These are phyloP conservation scores for Butyriboletus regius DNA, from an alignment of 1,284 basidiomycete species.

Conservation along the genomic window DNA sequence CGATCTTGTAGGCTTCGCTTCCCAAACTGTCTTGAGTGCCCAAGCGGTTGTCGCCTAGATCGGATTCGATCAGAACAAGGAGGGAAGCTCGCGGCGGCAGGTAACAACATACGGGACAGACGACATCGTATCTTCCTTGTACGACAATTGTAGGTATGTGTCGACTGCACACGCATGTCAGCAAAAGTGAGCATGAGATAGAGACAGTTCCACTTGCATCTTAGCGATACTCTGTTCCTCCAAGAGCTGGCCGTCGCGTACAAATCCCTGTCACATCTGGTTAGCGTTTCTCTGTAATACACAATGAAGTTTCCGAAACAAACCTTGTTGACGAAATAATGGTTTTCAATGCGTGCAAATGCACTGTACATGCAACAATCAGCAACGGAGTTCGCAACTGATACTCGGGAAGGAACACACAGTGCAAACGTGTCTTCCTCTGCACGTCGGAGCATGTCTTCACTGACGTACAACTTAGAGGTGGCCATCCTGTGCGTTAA, in stretches of 20 bases:
- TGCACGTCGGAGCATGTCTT: constrained; percentile 61
- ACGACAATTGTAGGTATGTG: constrained; percentile 79
- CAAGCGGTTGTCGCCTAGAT: constrained; percentile 69
- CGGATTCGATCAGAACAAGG: not conserved
- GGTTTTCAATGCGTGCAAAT: constrained; percentile 86
- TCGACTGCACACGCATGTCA: constrained; percentile 45
- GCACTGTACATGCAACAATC: constrained; percentile 44
- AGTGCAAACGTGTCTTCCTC: constrained; percentile 69
- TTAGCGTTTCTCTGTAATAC: constrained; percentile 4
- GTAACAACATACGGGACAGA: constrained; percentile 56
- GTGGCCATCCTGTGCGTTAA: constrained; percentile 62
- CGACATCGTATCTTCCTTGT: constrained; percentile 80
- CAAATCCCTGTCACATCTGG: constrained; percentile 60
- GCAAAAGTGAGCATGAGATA: constrained; percentile 3
- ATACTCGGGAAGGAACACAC: constrained; percentile 38
- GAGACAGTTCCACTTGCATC: constrained; percentile 52
- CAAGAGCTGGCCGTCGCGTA: constrained; percentile 83
- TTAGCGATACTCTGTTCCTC: constrained; percentile 80
- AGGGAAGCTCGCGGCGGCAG: not conserved
- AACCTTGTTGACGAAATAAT: constrained; percentile 80
- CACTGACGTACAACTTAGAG: constrained; percentile 65
- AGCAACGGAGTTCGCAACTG: not conserved
- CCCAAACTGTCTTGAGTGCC: constrained; percentile 75
- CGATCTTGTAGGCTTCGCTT: constrained; percentile 51
- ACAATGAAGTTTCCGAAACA: constrained; percentile 12